Evolutionary conservation across 192 early-diverging fungal species (phyloP).

Genomic region (Coemansia sp.): DNA sequence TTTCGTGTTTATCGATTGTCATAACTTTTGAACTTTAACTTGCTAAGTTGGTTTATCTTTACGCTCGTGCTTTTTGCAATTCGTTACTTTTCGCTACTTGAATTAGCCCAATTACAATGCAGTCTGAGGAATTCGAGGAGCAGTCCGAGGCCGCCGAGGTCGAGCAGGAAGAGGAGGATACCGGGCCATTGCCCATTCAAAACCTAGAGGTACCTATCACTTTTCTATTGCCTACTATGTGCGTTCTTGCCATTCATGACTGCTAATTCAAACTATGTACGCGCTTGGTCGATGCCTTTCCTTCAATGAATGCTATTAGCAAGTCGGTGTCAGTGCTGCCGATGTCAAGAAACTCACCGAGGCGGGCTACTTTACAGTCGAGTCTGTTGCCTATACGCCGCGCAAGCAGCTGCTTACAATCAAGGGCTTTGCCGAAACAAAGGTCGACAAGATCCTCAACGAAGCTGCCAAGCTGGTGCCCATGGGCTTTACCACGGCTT

Average conservation of each 20-base stretch:
- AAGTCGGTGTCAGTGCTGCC: slow-evolving; percentile 63
- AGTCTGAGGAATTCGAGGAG: slow-evolving; percentile 47
- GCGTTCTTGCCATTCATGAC: background rate
- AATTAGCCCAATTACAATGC: slow-evolving; percentile 21
- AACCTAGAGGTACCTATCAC: slow-evolving; percentile 55
- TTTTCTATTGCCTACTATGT: background rate
- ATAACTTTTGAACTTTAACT: slow-evolving; percentile 10
- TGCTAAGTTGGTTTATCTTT: background rate
- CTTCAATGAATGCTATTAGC: slow-evolving; percentile 31
- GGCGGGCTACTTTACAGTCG: slow-evolving; percentile 88
- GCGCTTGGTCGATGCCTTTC: background rate
- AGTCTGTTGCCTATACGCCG: slow-evolving; percentile 89
- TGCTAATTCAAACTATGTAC: background rate
- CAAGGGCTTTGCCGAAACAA: slow-evolving; percentile 94
- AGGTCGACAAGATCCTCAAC: slow-evolving; percentile 89
- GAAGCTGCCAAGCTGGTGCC: slow-evolving; percentile 93
- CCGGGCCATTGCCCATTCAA: slow-evolving; percentile 56
- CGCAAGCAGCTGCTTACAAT: slow-evolving; percentile 80
- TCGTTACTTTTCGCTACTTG: background rate
- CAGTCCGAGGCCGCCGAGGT: slow-evolving; percentile 54
- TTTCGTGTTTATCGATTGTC: background rate
- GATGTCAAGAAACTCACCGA: slow-evolving; percentile 85
- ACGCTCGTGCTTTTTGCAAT: background rate
- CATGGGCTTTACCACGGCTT: slow-evolving; percentile 93
- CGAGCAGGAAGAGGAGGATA: slow-evolving; percentile 53